A percentile compares a stretch with the other conserved stretches of the same genome.
phyloP scores from a whole-genome alignment of 495 filamentous ascomycete genomes.

The Hypoxylon fragiforme region DNA sequence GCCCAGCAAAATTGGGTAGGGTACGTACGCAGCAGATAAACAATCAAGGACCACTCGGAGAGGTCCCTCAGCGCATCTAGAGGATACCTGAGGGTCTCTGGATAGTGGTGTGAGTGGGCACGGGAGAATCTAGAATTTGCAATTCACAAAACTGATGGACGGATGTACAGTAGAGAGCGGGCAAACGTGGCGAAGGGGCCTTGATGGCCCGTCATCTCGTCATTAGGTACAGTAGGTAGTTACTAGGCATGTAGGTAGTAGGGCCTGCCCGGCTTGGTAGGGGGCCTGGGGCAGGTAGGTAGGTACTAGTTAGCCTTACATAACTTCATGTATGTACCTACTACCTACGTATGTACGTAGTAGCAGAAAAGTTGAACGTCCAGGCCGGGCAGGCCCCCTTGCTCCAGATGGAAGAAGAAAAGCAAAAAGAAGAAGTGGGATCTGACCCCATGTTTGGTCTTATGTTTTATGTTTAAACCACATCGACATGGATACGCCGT shows the following conservation, averaged over 20 bases:
- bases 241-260: no score
- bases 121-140: constrained; percentile 27
- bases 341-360: neutral
- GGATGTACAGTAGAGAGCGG: constrained; percentile 2
- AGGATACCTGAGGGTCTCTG: constrained; percentile 34
- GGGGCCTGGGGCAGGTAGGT: no score
- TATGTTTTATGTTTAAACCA: constrained; percentile 25
- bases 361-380: no score
- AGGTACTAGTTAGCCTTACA: no score
- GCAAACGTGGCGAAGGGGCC: constrained; percentile 14
- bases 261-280: no score
- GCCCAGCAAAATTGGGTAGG: constrained; percentile 33
- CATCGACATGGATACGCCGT: constrained; percentile 27
- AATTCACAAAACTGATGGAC: constrained; percentile 19
- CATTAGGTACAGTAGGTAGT: no score
- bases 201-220: constrained; percentile 11
- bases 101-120: constrained; percentile 31
- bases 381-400: no score
- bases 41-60: constrained; percentile 32
- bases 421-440: constrained; percentile 14
- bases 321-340: no score
- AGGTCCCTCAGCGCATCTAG: constrained; percentile 27
- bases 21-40: constrained; percentile 36
- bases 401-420: constrained; percentile 2
- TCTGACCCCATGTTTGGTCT: constrained; percentile 28